phyloP scores from a whole-genome alignment of 2,329 filamentous ascomycete species.

The Diplodia corticola region DNA sequence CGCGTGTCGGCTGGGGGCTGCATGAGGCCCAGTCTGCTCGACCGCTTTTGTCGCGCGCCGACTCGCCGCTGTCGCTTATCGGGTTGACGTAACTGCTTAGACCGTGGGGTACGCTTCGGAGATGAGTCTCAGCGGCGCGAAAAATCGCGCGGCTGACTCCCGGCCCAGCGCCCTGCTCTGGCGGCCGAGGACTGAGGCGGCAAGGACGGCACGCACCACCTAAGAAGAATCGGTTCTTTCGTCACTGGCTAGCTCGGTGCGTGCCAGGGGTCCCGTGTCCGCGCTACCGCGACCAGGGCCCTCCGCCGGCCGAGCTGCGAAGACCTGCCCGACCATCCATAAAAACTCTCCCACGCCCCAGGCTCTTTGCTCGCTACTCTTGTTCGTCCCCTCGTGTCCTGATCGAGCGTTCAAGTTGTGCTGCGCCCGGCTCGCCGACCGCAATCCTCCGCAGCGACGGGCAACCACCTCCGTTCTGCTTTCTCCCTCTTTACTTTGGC shows the following conservation, averaged over 20 bases:
- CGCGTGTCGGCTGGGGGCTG: slow-evolving; percentile 11
- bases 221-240: slow-evolving; percentile 20
- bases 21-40: slow-evolving; percentile 21
- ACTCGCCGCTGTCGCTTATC: slow-evolving; percentile 13
- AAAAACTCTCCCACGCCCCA: slow-evolving; percentile 18
- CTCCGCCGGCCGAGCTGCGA: slow-evolving; percentile 13
- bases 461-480: background rate
- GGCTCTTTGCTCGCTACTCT: slow-evolving; percentile 17
- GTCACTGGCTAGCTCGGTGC: slow-evolving; percentile 20
- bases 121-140: slow-evolving; percentile 15
- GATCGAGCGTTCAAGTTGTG: slow-evolving; percentile 24
- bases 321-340: slow-evolving; percentile 10
- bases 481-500: background rate
- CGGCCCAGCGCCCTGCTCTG: slow-evolving; percentile 11
- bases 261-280: slow-evolving; percentile 16
- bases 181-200: slow-evolving; percentile 19
- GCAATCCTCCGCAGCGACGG: slow-evolving; percentile 19
- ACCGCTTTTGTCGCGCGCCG: slow-evolving; percentile 20
- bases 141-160: slow-evolving; percentile 23
- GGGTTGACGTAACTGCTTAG: slow-evolving; percentile 21
- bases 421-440: slow-evolving; percentile 21
- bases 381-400: slow-evolving; percentile 23
- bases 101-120: slow-evolving; percentile 18
- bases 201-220: slow-evolving; percentile 20
- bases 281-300: slow-evolving; percentile 7